phyloP scores from a whole-genome alignment of 1,284 basidiomycete species.

The Amylostereum chailletii region DNA sequence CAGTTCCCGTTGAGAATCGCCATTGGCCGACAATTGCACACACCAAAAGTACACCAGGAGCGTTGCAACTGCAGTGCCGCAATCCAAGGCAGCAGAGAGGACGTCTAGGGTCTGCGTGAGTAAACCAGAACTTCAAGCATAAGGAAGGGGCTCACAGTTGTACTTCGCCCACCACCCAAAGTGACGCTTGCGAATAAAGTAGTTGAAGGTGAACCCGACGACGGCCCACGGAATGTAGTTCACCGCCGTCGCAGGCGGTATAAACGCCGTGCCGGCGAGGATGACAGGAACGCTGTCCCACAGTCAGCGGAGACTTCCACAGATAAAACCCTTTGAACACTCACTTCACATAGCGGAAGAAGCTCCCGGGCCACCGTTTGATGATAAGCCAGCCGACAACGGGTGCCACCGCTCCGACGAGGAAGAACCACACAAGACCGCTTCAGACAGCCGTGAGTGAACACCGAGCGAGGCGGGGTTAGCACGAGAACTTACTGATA shows the following conservation, averaged over 20 bases:
- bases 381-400: conserved; percentile 28
- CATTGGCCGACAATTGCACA: conserved; percentile 3
- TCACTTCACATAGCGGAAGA: conserved; percentile 34
- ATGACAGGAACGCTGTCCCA: conserved; percentile 8
- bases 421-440: conserved; percentile 34
- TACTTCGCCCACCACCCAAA: conserved; percentile 37
- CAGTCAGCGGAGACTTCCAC: neutral
- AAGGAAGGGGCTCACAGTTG: conserved; percentile 26
- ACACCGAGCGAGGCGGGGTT: neutral
- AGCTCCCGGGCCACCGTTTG: conserved; percentile 27
- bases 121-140: neutral
- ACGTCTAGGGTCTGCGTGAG: conserved; percentile 24
- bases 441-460: conserved; percentile 2
- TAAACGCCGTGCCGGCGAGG: conserved; percentile 23
- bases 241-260: conserved; percentile 34
- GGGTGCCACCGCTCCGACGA: conserved; percentile 36
- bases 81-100: conserved; percentile 42
- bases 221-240: conserved; percentile 33
- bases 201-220: conserved; percentile 34
- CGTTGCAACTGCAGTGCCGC: conserved; percentile 34
- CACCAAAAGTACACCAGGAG: conserved; percentile 39
- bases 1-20: neutral
- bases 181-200: conserved; percentile 26
- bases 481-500: conserved; percentile 9
- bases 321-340: conserved; percentile 9